Conservation (phyloP, 2,329 filamentous ascomycete genomes). For the Aspergillus fumigatus region DNA sequence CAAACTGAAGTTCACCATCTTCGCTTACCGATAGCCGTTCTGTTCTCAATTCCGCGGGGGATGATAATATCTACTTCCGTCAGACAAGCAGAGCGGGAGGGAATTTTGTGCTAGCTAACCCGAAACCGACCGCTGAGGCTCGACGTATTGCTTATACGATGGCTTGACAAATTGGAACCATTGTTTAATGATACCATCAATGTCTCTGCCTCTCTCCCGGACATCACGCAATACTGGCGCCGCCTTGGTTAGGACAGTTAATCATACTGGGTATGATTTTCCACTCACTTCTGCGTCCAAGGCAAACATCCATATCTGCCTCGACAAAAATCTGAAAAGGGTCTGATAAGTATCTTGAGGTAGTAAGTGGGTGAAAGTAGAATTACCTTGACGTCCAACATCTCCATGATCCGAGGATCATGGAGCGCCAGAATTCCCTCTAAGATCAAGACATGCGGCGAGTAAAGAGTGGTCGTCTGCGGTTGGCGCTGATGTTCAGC, state of each 20-base stretch:
- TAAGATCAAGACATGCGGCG: constrained; percentile 88
- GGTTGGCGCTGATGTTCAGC: constrained; percentile 77
- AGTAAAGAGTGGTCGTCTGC: constrained; percentile 85
- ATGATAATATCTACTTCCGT: constrained; percentile 73
- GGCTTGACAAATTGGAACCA: constrained; percentile 97
- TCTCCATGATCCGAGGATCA: constrained; percentile 75
- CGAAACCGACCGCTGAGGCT: constrained; percentile 83
- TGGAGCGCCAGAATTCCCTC: constrained; percentile 96
- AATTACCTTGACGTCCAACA: constrained; percentile 81
- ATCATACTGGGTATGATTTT: background rate
- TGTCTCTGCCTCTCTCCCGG: constrained; percentile 79
- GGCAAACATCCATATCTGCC: constrained; percentile 88
- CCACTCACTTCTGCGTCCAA: constrained; percentile 74
- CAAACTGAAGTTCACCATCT: background rate
- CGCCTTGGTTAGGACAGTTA: constrained; percentile 16
- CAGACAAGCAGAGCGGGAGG: constrained; percentile 1
- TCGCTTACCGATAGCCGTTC: constrained; percentile 66
- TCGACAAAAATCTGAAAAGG: constrained; percentile 76
- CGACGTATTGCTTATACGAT: constrained; percentile 90
- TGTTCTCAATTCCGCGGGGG: constrained; percentile 89
- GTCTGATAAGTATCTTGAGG: constrained; percentile 8
- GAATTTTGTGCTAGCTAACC: constrained; percentile 43
- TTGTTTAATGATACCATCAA: constrained; percentile 95
- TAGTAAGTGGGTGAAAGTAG: background rate
- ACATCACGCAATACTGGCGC: constrained; percentile 75